Conservation (phyloP, 2,329 filamentous ascomycete genomes). For the Colletotrichum sp. region DNA sequence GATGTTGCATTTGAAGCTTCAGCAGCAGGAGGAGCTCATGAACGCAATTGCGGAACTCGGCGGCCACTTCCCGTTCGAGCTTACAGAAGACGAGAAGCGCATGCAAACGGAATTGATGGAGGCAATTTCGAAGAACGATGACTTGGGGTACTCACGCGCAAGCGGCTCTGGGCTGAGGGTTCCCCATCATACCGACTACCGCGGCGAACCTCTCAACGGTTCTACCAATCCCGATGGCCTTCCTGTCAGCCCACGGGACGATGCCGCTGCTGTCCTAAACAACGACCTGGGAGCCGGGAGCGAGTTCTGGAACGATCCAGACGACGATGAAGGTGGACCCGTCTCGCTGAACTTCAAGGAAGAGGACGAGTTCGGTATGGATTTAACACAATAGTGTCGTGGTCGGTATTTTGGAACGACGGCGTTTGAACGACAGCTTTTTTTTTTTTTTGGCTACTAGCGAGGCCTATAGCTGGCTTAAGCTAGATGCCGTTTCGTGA, state of each 20-base stretch:
- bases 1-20: constrained; percentile 88
- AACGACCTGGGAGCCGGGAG: constrained; percentile 56
- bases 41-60: constrained; percentile 77
- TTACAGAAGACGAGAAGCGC: constrained; percentile 89
- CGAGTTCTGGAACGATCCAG: constrained; percentile 71
- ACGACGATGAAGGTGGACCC: constrained; percentile 74
- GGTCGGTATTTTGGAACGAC: background rate
- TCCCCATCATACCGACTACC: constrained; percentile 90
- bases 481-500: background rate
- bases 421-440: background rate
- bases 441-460: background rate
- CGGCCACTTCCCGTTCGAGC: constrained; percentile 78
- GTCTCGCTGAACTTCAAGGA: constrained; percentile 82
- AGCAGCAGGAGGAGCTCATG: constrained; percentile 86
- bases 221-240: constrained; percentile 42
- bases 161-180: constrained; percentile 87
- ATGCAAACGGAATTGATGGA: constrained; percentile 95
- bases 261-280: constrained; percentile 38
- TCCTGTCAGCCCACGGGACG: constrained; percentile 60
- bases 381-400: constrained; percentile 54
- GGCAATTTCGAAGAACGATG: constrained; percentile 82
- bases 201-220: constrained; percentile 75
- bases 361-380: constrained; percentile 93
- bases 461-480: background rate
- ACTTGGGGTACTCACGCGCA: constrained; percentile 84